These are phyloP conservation scores for Priceomyces fermenticarens DNA, from an alignment of 805 yeast genomes.

Conservation along the genomic window DNA sequence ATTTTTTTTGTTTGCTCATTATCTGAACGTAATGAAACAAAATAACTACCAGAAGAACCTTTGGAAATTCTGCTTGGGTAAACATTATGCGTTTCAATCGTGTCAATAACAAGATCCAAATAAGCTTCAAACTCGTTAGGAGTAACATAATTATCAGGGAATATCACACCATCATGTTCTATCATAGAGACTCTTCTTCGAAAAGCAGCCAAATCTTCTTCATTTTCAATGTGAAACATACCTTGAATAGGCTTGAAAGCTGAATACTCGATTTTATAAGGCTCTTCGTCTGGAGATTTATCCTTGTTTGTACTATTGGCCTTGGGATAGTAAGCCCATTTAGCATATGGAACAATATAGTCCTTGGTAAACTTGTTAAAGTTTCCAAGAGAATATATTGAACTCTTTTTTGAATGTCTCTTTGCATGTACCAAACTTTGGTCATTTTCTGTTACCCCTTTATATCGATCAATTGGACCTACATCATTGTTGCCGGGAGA, in stretches of 20 bases:
- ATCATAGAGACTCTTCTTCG: conserved; percentile 10
- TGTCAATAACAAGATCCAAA: conserved; percentile 42
- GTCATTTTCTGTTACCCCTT: no score
- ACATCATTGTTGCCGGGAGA: no score
- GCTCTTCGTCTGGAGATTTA: neutral
- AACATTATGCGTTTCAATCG: conserved; percentile 42
- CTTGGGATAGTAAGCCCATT: conserved; percentile 29
- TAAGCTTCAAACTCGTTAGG: conserved; percentile 31
- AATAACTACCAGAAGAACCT: conserved; percentile 73
- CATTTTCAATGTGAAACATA: conserved; percentile 13
- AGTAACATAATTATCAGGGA: conserved; percentile 21
- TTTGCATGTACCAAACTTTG: no score
- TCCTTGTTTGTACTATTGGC: conserved; percentile 6
- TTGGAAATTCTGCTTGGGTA: conserved; percentile 54
- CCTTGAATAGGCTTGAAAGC: conserved; percentile 24
- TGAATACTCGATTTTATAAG: conserved; percentile 33
- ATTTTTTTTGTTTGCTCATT: conserved; percentile 23
- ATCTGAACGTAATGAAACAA: conserved; percentile 33
- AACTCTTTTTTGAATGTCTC: neutral
- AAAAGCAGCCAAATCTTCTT: conserved; percentile 15
- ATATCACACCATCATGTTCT: no score
- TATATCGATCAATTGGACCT: no score
- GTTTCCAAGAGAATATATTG: conserved; percentile 10
- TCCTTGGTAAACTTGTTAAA: conserved; percentile 18
- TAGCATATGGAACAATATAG: conserved; percentile 24